These are phyloP conservation scores for Saccharomyces eubayanus DNA, from an alignment of 805 yeast species.

Conservation along the genomic window DNA sequence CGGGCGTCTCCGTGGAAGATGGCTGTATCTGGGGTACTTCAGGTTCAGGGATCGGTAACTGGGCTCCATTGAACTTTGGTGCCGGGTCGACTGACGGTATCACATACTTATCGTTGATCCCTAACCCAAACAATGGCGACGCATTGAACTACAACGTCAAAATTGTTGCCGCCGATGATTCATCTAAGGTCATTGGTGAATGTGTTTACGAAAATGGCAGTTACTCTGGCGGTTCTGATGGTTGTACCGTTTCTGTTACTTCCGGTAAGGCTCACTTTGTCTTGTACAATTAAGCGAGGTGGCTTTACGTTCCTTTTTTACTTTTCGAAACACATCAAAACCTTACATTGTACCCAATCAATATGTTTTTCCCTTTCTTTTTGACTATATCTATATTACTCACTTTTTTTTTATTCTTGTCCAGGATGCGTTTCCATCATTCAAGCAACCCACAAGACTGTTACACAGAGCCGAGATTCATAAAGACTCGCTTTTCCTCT, in stretches of 20 bases:
- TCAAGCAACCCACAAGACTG: neutral
- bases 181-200: conserved; percentile 57
- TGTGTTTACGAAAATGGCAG: conserved; percentile 79
- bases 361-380: conserved; percentile 1
- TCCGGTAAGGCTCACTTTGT: conserved; percentile 79
- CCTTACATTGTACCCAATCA: neutral
- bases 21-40: conserved; percentile 91
- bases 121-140: conserved; percentile 81
- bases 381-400: neutral
- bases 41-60: conserved; percentile 85
- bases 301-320: neutral
- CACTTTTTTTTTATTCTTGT: neutral
- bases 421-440: neutral
- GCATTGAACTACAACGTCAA: conserved; percentile 67
- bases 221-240: conserved; percentile 50
- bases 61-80: conserved; percentile 96
- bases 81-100: conserved; percentile 72
- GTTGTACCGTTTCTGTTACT: conserved; percentile 90
- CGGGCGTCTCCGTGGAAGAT: conserved; percentile 83
- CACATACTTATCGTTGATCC: conserved; percentile 83
- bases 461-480: neutral
- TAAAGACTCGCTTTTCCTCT: neutral
- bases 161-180: conserved; percentile 65
- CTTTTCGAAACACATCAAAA: neutral
- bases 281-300: conserved; percentile 37